These are phyloP conservation scores for Celoporthe dispersa DNA, from an alignment of 2,329 filamentous ascomycete genomes.

Conservation along the genomic window DNA sequence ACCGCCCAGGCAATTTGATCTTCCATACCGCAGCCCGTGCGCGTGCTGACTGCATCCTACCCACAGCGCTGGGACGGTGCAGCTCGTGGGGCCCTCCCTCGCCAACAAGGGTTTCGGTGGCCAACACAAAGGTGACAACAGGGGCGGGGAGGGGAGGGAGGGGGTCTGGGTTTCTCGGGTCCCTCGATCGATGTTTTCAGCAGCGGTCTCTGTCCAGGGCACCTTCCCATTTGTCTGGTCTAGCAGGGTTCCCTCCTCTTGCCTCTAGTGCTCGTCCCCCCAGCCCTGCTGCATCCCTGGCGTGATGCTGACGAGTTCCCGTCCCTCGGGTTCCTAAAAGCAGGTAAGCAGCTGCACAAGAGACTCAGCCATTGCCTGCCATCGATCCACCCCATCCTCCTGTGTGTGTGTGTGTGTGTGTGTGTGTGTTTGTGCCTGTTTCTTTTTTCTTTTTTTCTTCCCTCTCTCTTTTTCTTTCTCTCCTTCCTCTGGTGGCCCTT, in stretches of 20 bases:
- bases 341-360: neutral
- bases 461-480: neutral
- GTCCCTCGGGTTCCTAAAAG: conserved; percentile 12
- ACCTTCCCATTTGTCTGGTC: conserved; percentile 18
- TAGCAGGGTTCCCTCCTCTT: conserved; percentile 1
- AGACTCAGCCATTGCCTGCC: neutral
- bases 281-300: conserved; percentile 21
- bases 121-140: neutral
- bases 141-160: neutral
- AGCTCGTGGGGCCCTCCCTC: neutral
- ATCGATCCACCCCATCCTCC: neutral
- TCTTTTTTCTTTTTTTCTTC: neutral
- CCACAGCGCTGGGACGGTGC: conserved; percentile 12
- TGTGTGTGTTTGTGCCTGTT: neutral
- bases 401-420: neutral
- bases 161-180: neutral
- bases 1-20: conserved; percentile 1
- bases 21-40: conserved; percentile 1
- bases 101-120: neutral
- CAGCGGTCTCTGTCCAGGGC: neutral
- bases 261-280: conserved; percentile 7
- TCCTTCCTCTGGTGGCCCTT: neutral
- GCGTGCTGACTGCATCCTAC: neutral
- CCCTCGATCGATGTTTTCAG: conserved; percentile 3
- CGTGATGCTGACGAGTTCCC: conserved; percentile 27